A percentile compares a stretch with the other conserved stretches of the same genome.
Conservation (phyloP, 805 yeast species). For the Scheffersomyces stipitis region DNA sequence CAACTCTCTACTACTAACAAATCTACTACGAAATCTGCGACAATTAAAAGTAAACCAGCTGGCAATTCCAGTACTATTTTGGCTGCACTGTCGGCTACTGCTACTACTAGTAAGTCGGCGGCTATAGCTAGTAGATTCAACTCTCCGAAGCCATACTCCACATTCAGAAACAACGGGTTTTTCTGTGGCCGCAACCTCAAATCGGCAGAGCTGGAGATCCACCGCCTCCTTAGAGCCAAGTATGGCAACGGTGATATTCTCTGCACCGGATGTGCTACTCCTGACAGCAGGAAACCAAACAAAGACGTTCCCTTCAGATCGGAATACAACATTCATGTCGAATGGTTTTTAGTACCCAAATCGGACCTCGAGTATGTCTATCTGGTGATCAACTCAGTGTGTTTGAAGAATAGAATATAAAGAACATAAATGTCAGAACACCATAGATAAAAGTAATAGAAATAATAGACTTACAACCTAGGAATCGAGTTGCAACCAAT, state of each 20-base stretch:
- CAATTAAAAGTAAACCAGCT: no score
- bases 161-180: constrained; percentile 32
- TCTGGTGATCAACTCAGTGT: constrained; percentile 29
- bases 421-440: no score
- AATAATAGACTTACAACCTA: no score
- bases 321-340: constrained; percentile 44
- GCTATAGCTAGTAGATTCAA: neutral
- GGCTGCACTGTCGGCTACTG: no score
- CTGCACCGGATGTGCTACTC: constrained; percentile 45
- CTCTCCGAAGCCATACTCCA: neutral
- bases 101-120: no score
- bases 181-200: constrained; percentile 27
- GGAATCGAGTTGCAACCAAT: no score
- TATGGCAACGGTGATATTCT: constrained; percentile 51
- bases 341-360: constrained; percentile 59
- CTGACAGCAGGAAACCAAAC: constrained; percentile 1
- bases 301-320: constrained; percentile 6
- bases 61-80: no score
- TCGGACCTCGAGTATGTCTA: constrained; percentile 32
- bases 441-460: no score
- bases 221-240: constrained; percentile 29
- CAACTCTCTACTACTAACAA: no score
- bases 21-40: no score
- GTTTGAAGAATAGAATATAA: constrained; percentile 4
- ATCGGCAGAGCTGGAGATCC: constrained; percentile 43